Evolutionary conservation across 2,329 filamentous ascomycete genomes (phyloP).

Genomic region (Microdochium bolleyi): DNA sequence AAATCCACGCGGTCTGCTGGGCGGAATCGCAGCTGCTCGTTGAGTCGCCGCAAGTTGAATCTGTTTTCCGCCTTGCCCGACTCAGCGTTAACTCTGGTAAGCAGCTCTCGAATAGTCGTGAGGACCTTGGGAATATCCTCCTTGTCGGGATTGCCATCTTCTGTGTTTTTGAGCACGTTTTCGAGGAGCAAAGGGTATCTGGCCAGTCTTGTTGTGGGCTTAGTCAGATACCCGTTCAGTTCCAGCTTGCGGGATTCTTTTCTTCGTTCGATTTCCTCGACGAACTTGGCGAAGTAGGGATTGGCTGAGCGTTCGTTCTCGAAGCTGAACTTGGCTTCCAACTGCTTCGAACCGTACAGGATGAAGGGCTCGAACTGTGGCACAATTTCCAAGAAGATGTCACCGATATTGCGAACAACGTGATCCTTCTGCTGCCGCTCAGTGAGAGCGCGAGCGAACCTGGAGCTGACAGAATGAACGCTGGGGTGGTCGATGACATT

Average conservation of each 20-base stretch:
- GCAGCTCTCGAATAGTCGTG: constrained; percentile 74
- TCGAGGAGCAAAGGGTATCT: constrained; percentile 89
- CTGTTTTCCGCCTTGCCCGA: constrained; percentile 97
- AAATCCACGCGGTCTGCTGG: constrained; percentile 87
- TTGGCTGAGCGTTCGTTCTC: constrained; percentile 91
- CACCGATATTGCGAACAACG: constrained; percentile 82
- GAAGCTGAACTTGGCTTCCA: constrained; percentile 96
- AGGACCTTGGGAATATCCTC: constrained; percentile 89
- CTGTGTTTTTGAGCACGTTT: constrained; percentile 84
- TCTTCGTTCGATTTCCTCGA: constrained; percentile 90
- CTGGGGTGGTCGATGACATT: constrained; percentile 80
- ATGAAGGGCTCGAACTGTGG: constrained; percentile 95
- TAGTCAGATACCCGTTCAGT: constrained; percentile 94
- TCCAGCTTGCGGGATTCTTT: constrained; percentile 97
- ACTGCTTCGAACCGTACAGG: constrained; percentile 87
- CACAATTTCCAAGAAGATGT: constrained; percentile 89
- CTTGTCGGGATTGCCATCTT: constrained; percentile 82
- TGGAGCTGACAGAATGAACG: constrained; percentile 84
- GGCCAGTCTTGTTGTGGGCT: constrained; percentile 90
- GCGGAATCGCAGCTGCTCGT: constrained; percentile 85
- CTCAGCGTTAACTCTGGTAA: constrained; percentile 85
- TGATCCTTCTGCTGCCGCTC: constrained; percentile 83
- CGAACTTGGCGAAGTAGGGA: constrained; percentile 77
- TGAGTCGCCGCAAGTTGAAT: constrained; percentile 88
- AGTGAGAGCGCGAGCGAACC: constrained; percentile 81